Evolutionary conservation across 768 basidiomycete species (phyloP).

Genomic region (Mrakia blollopis): DNA sequence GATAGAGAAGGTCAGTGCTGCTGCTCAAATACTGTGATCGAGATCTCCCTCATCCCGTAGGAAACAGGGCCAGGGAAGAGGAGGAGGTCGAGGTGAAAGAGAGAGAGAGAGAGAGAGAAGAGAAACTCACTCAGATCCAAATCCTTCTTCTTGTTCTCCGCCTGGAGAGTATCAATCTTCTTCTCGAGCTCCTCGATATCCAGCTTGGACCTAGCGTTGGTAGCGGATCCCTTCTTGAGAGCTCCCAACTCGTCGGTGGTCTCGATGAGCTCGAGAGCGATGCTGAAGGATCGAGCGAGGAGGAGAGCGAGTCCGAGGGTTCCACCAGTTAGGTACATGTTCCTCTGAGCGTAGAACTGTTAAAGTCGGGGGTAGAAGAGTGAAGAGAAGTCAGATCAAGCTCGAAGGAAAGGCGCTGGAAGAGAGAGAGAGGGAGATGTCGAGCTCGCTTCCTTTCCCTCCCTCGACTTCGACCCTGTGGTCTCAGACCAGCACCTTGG

Average conservation of each 20-base stretch:
- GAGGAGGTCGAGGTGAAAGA: no score
- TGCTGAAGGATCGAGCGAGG: conserved; percentile 85
- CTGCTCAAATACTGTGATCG: no score
- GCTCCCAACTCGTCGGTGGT: conserved; percentile 81
- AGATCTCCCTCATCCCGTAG: no score
- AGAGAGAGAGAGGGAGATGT: not conserved
- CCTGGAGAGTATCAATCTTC: conserved; percentile 64
- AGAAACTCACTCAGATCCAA: conserved; percentile 59
- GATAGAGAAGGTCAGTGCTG: no score
- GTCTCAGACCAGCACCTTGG: not conserved
- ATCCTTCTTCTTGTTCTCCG: conserved; percentile 55
- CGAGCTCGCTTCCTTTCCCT: not conserved
- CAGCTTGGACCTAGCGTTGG: conserved; percentile 41
- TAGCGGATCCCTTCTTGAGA: conserved; percentile 59
- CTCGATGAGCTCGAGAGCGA: conserved; percentile 84
- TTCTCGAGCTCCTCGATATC: conserved; percentile 49
- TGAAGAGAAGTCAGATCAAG: not conserved
- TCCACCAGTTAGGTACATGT: conserved; percentile 44
- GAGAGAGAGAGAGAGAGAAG: not conserved
- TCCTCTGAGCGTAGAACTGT: conserved; percentile 60
- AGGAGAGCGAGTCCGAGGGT: conserved; percentile 93
- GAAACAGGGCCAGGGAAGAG: no score
- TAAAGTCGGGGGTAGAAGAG: no score
- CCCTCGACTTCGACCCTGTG: not conserved
- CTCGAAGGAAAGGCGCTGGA: not conserved